Evolutionary conservation across 2,329 filamentous ascomycete genomes (phyloP).

Genomic region (Thelonectria blattea): DNA sequence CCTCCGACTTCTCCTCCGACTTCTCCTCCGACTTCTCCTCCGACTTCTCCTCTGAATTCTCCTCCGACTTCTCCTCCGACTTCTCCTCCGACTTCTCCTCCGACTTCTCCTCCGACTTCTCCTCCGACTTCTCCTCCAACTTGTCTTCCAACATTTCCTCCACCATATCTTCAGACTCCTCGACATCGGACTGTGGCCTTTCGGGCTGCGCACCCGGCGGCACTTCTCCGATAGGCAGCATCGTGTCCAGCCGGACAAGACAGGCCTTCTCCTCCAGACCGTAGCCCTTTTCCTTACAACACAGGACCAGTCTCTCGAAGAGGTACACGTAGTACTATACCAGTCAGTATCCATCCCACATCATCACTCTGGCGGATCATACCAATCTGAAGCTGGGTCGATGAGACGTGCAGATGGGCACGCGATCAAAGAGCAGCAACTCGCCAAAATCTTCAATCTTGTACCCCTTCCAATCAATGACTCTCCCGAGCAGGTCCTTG

Average conservation of each 20-base stretch:
- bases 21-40: too few species aligned
- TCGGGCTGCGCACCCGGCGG: too few species aligned
- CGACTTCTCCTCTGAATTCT: too few species aligned
- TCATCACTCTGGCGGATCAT: background rate
- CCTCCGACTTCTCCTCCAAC: too few species aligned
- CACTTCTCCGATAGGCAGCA: too few species aligned
- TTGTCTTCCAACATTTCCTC: background rate
- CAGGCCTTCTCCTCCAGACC: background rate
- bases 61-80: too few species aligned
- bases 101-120: background rate
- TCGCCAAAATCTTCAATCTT: background rate
- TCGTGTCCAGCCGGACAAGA: background rate
- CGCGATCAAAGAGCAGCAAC: background rate
- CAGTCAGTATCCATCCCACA: background rate
- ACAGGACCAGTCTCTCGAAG: background rate
- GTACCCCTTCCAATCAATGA: background rate
- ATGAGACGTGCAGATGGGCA: background rate
- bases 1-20: background rate
- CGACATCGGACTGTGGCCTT: background rate
- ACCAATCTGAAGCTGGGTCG: background rate
- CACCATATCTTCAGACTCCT: background rate
- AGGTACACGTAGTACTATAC: background rate
- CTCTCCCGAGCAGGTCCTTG: background rate
- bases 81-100: background rate
- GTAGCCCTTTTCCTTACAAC: background rate